These are phyloP conservation scores for Anthoceros angustus DNA, from an alignment of 225 moss, liverwort and hornwort genomes.

Conservation along the genomic window DNA sequence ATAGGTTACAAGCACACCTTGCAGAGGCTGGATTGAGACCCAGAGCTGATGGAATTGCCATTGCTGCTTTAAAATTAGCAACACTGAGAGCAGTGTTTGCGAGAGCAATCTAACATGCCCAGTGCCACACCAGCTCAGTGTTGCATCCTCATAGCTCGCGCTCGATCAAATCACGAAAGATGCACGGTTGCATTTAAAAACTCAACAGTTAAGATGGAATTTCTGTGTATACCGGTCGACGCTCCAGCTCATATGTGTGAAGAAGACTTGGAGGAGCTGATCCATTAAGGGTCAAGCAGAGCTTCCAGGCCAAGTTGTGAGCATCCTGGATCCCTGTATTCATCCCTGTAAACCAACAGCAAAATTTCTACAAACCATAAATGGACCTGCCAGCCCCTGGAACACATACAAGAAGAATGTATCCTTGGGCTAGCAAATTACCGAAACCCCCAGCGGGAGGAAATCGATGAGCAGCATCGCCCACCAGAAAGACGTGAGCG, in stretches of 20 bases:
- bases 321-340: constrained; percentile 97
- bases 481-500: constrained; percentile 51
- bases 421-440: constrained; percentile 11
- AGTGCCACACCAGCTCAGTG: background rate
- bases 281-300: constrained; percentile 46
- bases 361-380: background rate
- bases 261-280: constrained; percentile 38
- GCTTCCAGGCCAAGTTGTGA: constrained; percentile 97
- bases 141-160: background rate
- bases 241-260: constrained; percentile 62
- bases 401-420: background rate
- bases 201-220: too few species aligned
- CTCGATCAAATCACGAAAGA: too few species aligned
- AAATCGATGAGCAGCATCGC: constrained; percentile 87
- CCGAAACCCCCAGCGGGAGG: constrained; percentile 96
- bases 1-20: constrained; percentile 25
- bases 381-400: background rate
- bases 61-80: constrained; percentile 60
- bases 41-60: constrained; percentile 61
- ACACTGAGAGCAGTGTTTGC: constrained; percentile 73
- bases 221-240: constrained; percentile 37
- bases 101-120: constrained; percentile 35
- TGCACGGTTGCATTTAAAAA: too few species aligned
- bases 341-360: constrained; percentile 31
- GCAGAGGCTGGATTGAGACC: constrained; percentile 67